Percentiles rank a stretch among this genome's conserved stretches.
Conservation (phyloP, 495 filamentous ascomycete genomes). For the Penicillium manginii region DNA sequence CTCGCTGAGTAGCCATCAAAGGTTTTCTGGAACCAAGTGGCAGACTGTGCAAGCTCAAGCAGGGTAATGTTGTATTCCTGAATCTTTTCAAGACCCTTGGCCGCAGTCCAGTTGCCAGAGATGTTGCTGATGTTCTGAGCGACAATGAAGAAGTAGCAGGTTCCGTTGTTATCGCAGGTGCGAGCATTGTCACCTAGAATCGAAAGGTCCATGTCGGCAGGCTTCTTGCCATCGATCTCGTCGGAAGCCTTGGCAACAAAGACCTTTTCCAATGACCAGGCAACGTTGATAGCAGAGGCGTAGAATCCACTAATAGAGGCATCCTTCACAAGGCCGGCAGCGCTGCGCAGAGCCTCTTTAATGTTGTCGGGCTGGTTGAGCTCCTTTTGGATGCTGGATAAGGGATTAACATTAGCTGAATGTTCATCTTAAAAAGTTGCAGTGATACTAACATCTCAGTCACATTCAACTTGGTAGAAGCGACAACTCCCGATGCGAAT, state of each 20-base stretch:
- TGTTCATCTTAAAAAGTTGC: background rate
- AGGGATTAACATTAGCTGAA: background rate
- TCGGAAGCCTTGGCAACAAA: constrained; percentile 2
- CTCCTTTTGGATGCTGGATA: background rate
- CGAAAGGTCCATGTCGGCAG: background rate
- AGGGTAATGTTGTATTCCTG: constrained; percentile 1
- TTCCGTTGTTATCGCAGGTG: constrained; percentile 6
- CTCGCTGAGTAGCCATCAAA: background rate
- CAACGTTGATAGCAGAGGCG: constrained; percentile 4
- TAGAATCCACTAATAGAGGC: background rate
- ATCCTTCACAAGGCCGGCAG: background rate
- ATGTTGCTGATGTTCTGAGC: constrained; percentile 5
- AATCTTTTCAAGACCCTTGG: constrained; percentile 1
- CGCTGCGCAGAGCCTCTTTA: background rate
- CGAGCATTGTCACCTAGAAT: constrained; percentile 1
- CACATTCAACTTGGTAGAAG: background rate
- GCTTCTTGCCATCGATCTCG: background rate
- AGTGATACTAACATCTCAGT: constrained; percentile 2
- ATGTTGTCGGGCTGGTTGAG: background rate
- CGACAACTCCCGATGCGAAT: constrained; percentile 1
- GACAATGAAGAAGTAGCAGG: constrained; percentile 7
- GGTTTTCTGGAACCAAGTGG: background rate
- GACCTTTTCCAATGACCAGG: background rate
- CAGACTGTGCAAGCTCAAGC: constrained; percentile 4
- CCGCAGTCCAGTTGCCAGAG: background rate